Evolutionary conservation across 1,284 basidiomycete species (phyloP).

Genomic region (Anthracocystis panici-leucophaei): DNA sequence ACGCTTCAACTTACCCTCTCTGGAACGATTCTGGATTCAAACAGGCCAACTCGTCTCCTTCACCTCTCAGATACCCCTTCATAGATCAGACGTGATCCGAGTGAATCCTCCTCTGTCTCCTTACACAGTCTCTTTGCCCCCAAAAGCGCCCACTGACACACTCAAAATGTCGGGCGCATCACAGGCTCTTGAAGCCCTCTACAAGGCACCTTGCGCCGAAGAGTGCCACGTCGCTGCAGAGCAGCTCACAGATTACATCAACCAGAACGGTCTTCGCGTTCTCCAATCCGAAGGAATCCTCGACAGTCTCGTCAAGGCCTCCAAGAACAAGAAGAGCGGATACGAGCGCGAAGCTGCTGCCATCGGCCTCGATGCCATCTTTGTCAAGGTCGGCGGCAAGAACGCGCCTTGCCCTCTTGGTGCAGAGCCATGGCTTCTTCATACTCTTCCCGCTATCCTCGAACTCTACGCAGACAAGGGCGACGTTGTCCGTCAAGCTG

Average conservation of each 20-base stretch:
- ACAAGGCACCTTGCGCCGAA: conserved; percentile 59
- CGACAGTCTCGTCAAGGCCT: conserved; percentile 72
- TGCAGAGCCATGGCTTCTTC: conserved; percentile 83
- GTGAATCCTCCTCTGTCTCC: neutral
- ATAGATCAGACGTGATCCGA: neutral
- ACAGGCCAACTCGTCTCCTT: neutral
- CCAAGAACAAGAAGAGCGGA: conserved; percentile 85
- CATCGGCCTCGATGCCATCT: conserved; percentile 74
- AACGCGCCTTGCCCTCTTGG: conserved; percentile 76
- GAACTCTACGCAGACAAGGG: conserved; percentile 95
- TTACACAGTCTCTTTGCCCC: neutral
- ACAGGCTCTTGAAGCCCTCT: conserved; percentile 52
- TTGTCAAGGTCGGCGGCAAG: conserved; percentile 68
- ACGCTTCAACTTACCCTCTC: neutral
- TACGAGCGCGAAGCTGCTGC: conserved; percentile 92
- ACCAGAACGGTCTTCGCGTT: conserved; percentile 67
- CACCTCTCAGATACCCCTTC: conserved; percentile 20
- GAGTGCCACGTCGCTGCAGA: conserved; percentile 68
- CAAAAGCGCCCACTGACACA: conserved; percentile 16
- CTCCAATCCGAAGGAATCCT: conserved; percentile 69
- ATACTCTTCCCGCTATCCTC: conserved; percentile 82
- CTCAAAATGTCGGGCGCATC: conserved; percentile 36
- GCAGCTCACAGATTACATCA: conserved; percentile 68
- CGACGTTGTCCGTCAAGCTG: conserved; percentile 87
- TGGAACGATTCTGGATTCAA: neutral